Evolutionary conservation across 805 yeast species (phyloP), one percentile per base, ranked within the genome.

Genomic region (Grigorovia humatica): DNA sequence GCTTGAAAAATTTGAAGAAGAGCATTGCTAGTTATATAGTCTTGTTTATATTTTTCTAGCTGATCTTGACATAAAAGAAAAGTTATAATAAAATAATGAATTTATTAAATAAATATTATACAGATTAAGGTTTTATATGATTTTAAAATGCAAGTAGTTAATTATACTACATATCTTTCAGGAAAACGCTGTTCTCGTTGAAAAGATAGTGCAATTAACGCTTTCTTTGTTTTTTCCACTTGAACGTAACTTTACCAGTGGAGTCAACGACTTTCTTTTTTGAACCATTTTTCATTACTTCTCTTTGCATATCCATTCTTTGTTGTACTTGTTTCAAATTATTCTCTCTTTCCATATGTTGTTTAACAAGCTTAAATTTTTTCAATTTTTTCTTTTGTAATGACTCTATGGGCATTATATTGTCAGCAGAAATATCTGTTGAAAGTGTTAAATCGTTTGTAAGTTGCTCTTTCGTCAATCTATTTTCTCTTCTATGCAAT

Each of bases 241-340:
- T 88, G 71, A 79, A 93, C 2, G 76, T 74, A 0, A 79, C 78
- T 52, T 78, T 77, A 4, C 98, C 98, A 38, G 79, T 76, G 15
- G 75, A 71, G 52, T 76, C 84, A 2, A 76, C 73, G 5, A 84
- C 66, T 72, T 89, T 89, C 76, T 83, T 85, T 70, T 86, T 87
- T 54, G 81, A 80, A 0, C 98, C 98, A 57, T 82, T 85, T 66
- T 88, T 88, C 96, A 91, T 88, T 51, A 89, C 76, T 63, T 90
- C 95, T 55, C 85, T 80, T 60, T 89, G 95, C 52, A 79, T 60
- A 52, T 85, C 86, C 81, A 90, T 81, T 60, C 82, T 79, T 44
- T 75, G 75, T 61, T 88, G 84, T 17, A 91, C 85, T 48, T 76
- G 76, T 48, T 74, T 72, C 57, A 91, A 74, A 67, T 89, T 80